Evolutionary conservation across 768 basidiomycete species (phyloP), one percentile per base, ranked within the genome.

Genomic region (Cantharellus anzutake): DNA sequence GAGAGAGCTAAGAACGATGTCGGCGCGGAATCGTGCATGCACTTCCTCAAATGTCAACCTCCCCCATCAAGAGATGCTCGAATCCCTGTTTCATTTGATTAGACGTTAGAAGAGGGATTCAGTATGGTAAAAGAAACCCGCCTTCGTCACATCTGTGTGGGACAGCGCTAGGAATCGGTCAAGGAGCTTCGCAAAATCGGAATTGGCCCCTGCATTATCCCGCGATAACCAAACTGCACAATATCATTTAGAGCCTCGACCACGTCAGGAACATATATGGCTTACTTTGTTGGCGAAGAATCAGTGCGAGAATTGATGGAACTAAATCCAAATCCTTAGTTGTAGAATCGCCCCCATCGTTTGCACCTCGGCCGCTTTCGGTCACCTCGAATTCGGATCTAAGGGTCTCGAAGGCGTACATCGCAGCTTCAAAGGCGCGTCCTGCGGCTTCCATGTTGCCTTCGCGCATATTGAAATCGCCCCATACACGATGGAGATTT

Each of bases 1-100:
- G 34, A 97, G 72, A 16, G 92, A 92, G 66, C 84, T 91, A 60
- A 96, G 73, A 68, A 92, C 86, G 73, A 96, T 86, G 67, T 97
- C 92, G 0, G 80, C 76, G 40, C 80, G 79, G 73, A 94, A 89
- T 4, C 80, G 81, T 42, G 77, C 76, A 64, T 92, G 82, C 0
- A 84, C 85, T 37, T 82, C 78, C 58, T 86, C 80, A 38, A 97
- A 71, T 0, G 81, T 82, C n/a, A 94, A 71, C 63, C 79, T 82
- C 0, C 20, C 84, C 92, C 66, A 87, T 75, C 0, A 96, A 71
- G 2, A 78, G 75, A 64, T 80, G 78, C 66, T 88, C 82, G 66
- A 88, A 84, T 5, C 82, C 82, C 86, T 92, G 60, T 41, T 14
- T 55, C 3, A 0, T 62, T 29, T 29, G 20, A 29, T 29, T 29